Conservation (phyloP, 768 basidiomycete genomes). For the Auriculariales sp. region DNA sequence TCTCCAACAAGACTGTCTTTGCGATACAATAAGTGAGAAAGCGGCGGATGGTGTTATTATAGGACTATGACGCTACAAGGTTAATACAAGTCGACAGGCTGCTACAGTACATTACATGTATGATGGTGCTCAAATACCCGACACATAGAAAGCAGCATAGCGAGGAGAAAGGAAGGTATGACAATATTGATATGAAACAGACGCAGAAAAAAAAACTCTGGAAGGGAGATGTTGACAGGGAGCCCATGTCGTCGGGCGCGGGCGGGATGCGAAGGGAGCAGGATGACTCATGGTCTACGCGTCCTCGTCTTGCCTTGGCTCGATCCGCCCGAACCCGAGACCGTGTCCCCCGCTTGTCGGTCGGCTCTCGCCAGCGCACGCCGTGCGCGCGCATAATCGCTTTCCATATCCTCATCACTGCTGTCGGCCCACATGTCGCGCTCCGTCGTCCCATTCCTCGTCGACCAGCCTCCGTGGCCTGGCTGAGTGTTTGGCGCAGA, state of each 20-base stretch:
- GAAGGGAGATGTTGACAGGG: background rate
- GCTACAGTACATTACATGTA: too few species aligned
- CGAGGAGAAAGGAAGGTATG: too few species aligned
- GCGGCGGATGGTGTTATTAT: too few species aligned
- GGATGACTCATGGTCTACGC: constrained; percentile 23
- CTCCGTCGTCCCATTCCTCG: constrained; percentile 6
- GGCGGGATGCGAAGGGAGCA: background rate
- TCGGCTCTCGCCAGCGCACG: constrained; percentile 29
- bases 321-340: too few species aligned
- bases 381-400: constrained; percentile 46
- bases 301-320: too few species aligned
- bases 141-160: too few species aligned
- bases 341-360: too few species aligned
- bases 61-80: too few species aligned
- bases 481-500: background rate
- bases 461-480: constrained; percentile 1
- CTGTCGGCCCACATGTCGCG: constrained; percentile 55
- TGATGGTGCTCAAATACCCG: too few species aligned
- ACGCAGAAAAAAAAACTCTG: background rate
- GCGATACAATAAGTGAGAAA: too few species aligned
- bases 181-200: background rate
- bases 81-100: too few species aligned
- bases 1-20: too few species aligned
- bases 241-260: background rate
- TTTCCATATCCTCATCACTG: constrained; percentile 55